A percentile compares a stretch with the other conserved stretches of the same genome.
Evolutionary conservation across 2,329 filamentous ascomycete genomes (phyloP).

Genomic region (Amauroascus niger): DNA sequence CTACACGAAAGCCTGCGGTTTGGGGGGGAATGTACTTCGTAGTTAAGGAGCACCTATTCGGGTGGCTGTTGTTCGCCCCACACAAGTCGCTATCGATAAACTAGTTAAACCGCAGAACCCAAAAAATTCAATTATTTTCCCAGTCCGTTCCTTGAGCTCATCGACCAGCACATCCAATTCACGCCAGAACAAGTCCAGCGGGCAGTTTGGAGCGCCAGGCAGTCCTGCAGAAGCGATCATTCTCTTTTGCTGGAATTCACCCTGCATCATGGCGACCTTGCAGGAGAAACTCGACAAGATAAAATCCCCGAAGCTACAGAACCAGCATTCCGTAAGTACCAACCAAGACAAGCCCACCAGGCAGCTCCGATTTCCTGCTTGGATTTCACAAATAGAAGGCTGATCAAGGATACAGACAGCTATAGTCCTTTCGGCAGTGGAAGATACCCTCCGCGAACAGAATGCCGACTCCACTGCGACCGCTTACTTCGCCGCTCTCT

Average conservation of each 20-base stretch:
- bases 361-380: constrained; percentile 15
- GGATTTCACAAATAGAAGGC: constrained; percentile 18
- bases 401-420: constrained; percentile 50
- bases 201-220: not conserved
- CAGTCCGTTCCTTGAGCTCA: not conserved
- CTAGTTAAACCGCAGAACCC: constrained; percentile 9
- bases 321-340: constrained; percentile 69
- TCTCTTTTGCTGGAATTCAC: constrained; percentile 23
- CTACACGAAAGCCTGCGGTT: no score
- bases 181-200: not conserved
- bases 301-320: constrained; percentile 89
- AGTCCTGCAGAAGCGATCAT: constrained; percentile 18
- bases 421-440: constrained; percentile 80
- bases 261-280: constrained; percentile 50
- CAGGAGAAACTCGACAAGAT: constrained; percentile 95
- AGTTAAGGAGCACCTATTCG: no score
- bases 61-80: constrained; percentile 5
- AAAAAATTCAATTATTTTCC: constrained; percentile 10
- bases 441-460: constrained; percentile 83
- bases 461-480: constrained; percentile 75
- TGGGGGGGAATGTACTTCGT: no score
- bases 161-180: not conserved
- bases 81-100: constrained; percentile 11
- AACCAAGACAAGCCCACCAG: constrained; percentile 13
- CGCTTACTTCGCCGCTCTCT: constrained; percentile 88